A percentile compares a stretch with the other conserved stretches of the same genome.
Conservation (phyloP, 306 rosid genomes). For the Purshia tridentata region DNA sequence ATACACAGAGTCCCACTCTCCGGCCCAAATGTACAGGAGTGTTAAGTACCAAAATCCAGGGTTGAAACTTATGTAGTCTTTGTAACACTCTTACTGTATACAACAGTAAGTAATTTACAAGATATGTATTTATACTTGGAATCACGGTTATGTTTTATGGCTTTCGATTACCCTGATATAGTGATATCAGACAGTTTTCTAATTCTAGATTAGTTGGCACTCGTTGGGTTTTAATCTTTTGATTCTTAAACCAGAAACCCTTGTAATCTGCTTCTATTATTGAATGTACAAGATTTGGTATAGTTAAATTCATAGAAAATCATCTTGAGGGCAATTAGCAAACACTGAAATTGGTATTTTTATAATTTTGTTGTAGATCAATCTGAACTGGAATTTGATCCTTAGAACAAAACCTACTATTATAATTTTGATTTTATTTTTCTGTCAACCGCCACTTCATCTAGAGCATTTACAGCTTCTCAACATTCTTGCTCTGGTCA, state of each 20-base stretch:
- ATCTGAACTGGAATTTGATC: constrained; percentile 19
- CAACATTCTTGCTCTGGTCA: not conserved
- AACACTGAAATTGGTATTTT: constrained; percentile 27
- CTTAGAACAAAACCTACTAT: not conserved
- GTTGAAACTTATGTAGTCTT: constrained; percentile 34
- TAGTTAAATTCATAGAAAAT: constrained; percentile 28
- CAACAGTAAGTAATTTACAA: constrained; percentile 37
- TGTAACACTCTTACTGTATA: constrained; percentile 45
- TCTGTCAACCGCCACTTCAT: not conserved
- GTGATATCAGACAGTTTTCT: constrained; percentile 28
- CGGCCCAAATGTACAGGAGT: constrained; percentile 48
- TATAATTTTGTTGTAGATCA: constrained; percentile 13
- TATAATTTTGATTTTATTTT: not conserved
- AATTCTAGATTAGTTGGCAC: constrained; percentile 39
- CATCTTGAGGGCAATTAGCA: constrained; percentile 9
- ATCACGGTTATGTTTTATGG: constrained; percentile 28
- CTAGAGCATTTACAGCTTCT: constrained; percentile 11
- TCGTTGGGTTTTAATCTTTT: constrained; percentile 32
- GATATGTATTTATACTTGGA: constrained; percentile 43
- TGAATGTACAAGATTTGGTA: constrained; percentile 47
- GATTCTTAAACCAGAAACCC: constrained; percentile 36
- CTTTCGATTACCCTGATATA: constrained; percentile 29
- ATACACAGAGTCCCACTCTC: constrained; percentile 66
- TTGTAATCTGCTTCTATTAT: constrained; percentile 36
- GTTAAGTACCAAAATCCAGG: constrained; percentile 37